Evolutionary conservation across 1,139 yeast genomes (phyloP).

Genomic region (Waltiozyma sp.): DNA sequence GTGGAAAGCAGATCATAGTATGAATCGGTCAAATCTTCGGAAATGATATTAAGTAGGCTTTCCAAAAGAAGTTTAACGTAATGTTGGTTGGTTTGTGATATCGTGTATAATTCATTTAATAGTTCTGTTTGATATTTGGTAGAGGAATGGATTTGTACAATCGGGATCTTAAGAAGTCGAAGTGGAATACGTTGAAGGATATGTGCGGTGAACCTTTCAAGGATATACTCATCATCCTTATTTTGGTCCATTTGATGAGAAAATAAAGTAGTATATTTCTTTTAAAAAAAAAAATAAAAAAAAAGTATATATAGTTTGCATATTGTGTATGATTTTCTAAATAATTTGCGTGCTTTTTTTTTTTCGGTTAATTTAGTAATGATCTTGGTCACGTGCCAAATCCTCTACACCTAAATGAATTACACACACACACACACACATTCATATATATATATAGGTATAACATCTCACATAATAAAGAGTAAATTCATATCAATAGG

Average conservation of each 20-base stretch:
- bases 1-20: constrained; percentile 42
- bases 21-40: constrained; percentile 24
- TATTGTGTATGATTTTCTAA: no score
- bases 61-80: constrained; percentile 39
- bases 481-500: constrained; percentile 71
- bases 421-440: no score
- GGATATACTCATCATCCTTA: not conserved
- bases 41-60: constrained; percentile 8
- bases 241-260: no score
- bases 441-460: no score
- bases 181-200: not conserved
- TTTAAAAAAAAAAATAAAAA: no score
- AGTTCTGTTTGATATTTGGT: constrained; percentile 7
- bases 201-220: not conserved
- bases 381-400: no score
- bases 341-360: no score
- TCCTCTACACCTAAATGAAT: no score
- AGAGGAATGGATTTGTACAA: not conserved
- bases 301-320: no score
- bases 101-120: constrained; percentile 13
- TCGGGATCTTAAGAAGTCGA: not conserved
- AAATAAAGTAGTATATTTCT: no score
- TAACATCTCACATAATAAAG: constrained; percentile 30
- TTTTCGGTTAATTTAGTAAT: no score
- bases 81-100: constrained; percentile 31